Evolutionary conservation across 345 rosid genomes (phyloP), one percentile per base, ranked within the genome.

Genomic region (Camelina neglecta): DNA sequence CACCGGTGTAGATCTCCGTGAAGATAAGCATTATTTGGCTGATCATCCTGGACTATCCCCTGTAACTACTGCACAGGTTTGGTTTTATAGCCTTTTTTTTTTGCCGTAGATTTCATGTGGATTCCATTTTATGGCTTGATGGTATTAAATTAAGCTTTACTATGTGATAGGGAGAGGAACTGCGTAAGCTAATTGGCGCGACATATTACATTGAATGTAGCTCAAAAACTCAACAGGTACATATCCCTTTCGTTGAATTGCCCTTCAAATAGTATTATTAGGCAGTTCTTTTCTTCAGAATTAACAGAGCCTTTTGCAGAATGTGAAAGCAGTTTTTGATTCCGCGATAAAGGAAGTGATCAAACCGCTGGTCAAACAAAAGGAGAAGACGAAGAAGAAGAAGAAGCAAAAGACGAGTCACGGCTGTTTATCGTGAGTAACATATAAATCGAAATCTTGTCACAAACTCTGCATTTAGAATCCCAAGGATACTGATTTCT

Each of bases 201-300:
- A 81, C 90, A 56, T 95, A 86, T 81, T 95, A 92, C 82, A 83
- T 90, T 31, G 99, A 95, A 74, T 95, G 99, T 85, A 95, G 99
- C 89, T 95, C 97, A 36, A 95, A 92, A 86, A 92, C 99, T 80
- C 99, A 90, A 83, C 99, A 90, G 97, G 99, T 92, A 78, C 66
- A 62, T 29, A 47, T 29, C 16, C 11, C 24, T 1, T 53, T 1
- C 8, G n/a, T 9, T 23, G 41, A 53, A 78, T 61, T 61, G n/a
- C 50, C 61, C 57, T 24, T 72, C 68, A 45, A 15, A 15, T 49
- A 12, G 4, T 58, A 42, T 4, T 29, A 29, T 18, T 13, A 60
- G 4, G 15, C 69, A 4, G 8, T 60, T 1, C 45, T 60, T 51
- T 20, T 31, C 31, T 60, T 50, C 33, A 4, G 64, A n/a, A n/a